Conservation (phyloP, 192 early-diverging fungal genomes). For the Paraglomus occultum region DNA sequence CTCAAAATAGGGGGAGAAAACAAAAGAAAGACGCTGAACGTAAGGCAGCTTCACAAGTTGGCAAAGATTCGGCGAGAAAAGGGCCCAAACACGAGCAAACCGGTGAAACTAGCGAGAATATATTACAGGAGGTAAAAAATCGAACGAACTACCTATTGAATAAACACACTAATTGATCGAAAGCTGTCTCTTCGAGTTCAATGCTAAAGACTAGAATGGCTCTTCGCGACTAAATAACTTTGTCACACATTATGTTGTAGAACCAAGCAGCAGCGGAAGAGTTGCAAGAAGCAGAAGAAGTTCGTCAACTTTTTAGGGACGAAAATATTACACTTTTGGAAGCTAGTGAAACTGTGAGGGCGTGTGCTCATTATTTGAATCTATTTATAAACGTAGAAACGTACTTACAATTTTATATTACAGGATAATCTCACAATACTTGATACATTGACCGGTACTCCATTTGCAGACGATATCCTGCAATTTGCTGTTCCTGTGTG, state of each 20-base stretch:
- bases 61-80: constrained; percentile 35
- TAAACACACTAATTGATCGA: background rate
- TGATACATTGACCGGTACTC: constrained; percentile 79
- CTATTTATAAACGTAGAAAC: background rate
- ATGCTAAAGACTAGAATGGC: background rate
- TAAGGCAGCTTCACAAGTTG: constrained; percentile 35
- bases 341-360: constrained; percentile 43
- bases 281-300: constrained; percentile 42
- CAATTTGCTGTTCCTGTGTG: constrained; percentile 89
- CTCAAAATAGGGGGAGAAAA: constrained; percentile 73
- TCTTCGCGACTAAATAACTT: background rate
- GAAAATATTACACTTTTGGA: constrained; percentile 58
- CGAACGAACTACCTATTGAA: background rate
- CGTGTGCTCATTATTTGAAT: background rate
- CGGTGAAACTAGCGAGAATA: constrained; percentile 22
- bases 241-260: background rate
- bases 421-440: constrained; percentile 61
- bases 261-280: constrained; percentile 1
- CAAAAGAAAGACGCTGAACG: constrained; percentile 57
- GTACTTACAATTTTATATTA: background rate
- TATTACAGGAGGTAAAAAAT: constrained; percentile 31
- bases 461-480: constrained; percentile 76
- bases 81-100: constrained; percentile 33
- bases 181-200: background rate
- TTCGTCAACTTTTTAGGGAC: constrained; percentile 54